Percentiles rank a stretch among this genome's conserved stretches.
Conservation (phyloP, 768 basidiomycete genomes). For the Calocybe cyanea region DNA sequence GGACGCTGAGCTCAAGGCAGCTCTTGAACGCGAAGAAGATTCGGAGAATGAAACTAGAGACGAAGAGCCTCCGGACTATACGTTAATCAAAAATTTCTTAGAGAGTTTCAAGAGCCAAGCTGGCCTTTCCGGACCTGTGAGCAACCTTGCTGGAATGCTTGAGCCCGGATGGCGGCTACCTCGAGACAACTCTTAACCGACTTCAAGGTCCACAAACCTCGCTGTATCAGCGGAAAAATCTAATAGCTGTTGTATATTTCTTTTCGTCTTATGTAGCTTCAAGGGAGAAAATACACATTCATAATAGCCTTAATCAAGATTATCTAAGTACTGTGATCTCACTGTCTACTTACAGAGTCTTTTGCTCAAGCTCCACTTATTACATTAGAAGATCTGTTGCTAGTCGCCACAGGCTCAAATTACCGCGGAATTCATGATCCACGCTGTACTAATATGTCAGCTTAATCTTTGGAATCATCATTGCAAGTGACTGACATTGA, state of each 20-base stretch:
- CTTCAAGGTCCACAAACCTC: slow-evolving; percentile 1
- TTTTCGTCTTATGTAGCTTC: too few species aligned
- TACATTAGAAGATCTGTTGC: too few species aligned
- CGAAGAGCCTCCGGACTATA: slow-evolving; percentile 70
- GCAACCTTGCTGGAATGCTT: slow-evolving; percentile 83
- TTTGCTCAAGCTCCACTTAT: too few species aligned
- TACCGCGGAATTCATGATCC: slow-evolving; percentile 54
- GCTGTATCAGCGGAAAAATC: too few species aligned
- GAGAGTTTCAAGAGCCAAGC: slow-evolving; percentile 94
- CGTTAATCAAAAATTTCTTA: slow-evolving; percentile 93
- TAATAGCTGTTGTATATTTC: too few species aligned
- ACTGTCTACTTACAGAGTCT: too few species aligned
- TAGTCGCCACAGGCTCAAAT: too few species aligned
- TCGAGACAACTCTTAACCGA: slow-evolving; percentile 49
- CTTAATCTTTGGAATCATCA: slow-evolving; percentile 14
- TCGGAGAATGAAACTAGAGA: slow-evolving; percentile 52
- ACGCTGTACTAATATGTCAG: slow-evolving; percentile 82
- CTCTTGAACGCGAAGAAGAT: slow-evolving; percentile 45
- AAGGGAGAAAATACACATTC: too few species aligned
- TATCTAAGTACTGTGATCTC: too few species aligned
- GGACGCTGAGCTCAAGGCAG: slow-evolving; percentile 78
- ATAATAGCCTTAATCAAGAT: too few species aligned
- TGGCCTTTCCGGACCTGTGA: slow-evolving; percentile 87
- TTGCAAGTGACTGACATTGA: slow-evolving; percentile 3
- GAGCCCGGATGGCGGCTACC: slow-evolving; percentile 74